These are phyloP conservation scores for Canavalia gladiata DNA, from an alignment of 306 rosid species.

Conservation along the genomic window DNA sequence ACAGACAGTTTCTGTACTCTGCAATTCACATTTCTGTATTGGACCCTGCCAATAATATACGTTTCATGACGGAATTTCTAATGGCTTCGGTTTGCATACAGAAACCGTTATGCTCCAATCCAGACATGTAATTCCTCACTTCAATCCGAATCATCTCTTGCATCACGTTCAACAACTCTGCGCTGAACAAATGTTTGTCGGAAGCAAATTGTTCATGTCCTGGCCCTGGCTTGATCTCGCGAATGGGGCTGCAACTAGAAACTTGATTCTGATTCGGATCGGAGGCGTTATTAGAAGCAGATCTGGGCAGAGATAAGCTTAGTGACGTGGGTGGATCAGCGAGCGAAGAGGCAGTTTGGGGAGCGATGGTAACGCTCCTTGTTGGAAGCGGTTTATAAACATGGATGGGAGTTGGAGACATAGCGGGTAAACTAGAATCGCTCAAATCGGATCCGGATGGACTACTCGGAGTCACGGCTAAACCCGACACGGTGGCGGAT, in stretches of 20 bases:
- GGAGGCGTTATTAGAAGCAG: slow-evolving; percentile 41
- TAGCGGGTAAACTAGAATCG: slow-evolving; percentile 64
- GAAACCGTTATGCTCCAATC: slow-evolving; percentile 67
- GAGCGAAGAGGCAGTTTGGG: slow-evolving; percentile 49
- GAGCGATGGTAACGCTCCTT: slow-evolving; percentile 23
- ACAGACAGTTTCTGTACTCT: slow-evolving; percentile 22
- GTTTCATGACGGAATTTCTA: slow-evolving; percentile 67
- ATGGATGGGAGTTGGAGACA: slow-evolving; percentile 43
- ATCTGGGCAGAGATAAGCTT: slow-evolving; percentile 76
- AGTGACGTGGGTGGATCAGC: slow-evolving; percentile 78
- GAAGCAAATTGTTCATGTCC: slow-evolving; percentile 26
- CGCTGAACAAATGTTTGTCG: slow-evolving; percentile 68
- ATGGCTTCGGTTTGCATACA: slow-evolving; percentile 67
- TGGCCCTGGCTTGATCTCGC: background rate
- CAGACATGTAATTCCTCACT: slow-evolving; percentile 82
- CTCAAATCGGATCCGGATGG: slow-evolving; percentile 84
- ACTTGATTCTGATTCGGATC: slow-evolving; percentile 1
- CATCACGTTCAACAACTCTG: slow-evolving; percentile 72
- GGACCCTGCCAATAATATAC: slow-evolving; percentile 66
- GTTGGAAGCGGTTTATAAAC: slow-evolving; percentile 39
- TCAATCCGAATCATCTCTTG: slow-evolving; percentile 87
- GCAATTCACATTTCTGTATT: slow-evolving; percentile 42
- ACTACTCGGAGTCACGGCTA: slow-evolving; percentile 59
- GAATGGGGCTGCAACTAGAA: slow-evolving; percentile 25
- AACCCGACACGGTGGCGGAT: slow-evolving; percentile 56